These are phyloP conservation scores for Arthrobotrys pseudoclavata DNA, from an alignment of 2,329 filamentous ascomycete genomes.

Conservation along the genomic window DNA sequence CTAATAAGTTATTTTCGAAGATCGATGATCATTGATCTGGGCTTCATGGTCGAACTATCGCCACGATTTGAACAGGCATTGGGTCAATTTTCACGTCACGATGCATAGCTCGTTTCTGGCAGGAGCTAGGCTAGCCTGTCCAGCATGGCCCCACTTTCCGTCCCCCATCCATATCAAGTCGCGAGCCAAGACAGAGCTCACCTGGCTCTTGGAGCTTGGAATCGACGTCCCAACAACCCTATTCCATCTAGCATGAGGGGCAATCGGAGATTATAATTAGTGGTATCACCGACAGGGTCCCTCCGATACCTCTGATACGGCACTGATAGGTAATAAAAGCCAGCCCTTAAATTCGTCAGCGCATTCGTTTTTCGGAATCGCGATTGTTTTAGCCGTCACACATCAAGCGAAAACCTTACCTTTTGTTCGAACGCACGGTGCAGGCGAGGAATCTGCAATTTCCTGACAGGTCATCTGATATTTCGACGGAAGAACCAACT, in stretches of 20 bases:
- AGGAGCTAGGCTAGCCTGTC: constrained; percentile 43
- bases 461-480: constrained; percentile 40
- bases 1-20: not conserved
- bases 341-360: not conserved
- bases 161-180: constrained; percentile 40
- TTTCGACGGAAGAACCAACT: constrained; percentile 7
- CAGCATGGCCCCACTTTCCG: constrained; percentile 57
- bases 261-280: constrained; percentile 51
- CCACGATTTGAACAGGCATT: constrained; percentile 36
- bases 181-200: constrained; percentile 48
- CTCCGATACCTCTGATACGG: constrained; percentile 2
- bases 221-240: constrained; percentile 40
- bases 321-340: constrained; percentile 14
- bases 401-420: not conserved
- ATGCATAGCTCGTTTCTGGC: constrained; percentile 42
- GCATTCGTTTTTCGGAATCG: not conserved
- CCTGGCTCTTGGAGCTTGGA: constrained; percentile 50
- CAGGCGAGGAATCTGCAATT: constrained; percentile 22
- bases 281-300: constrained; percentile 43
- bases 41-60: constrained; percentile 28
- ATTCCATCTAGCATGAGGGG: constrained; percentile 35
- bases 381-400: not conserved
- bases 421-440: not conserved
- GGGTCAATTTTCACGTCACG: constrained; percentile 56
- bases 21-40: constrained; percentile 55